These are phyloP conservation scores for Flaveria trinervia DNA, from an alignment of 129 eudicot genomes.

Conservation along the genomic window DNA sequence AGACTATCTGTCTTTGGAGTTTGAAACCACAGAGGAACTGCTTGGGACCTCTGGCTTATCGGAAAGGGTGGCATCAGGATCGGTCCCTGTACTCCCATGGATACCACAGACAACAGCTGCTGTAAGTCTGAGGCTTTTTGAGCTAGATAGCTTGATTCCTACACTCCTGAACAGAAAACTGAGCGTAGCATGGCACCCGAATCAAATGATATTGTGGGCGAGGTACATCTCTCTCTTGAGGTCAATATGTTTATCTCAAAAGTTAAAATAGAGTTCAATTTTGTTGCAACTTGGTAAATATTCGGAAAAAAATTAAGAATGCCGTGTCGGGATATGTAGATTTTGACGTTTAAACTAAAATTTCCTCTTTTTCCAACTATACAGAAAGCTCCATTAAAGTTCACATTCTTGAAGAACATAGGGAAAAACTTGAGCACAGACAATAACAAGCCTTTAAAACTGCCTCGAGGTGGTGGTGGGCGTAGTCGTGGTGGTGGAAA, in stretches of 20 bases:
- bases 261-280: no score
- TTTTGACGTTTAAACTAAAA: no score
- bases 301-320: no score
- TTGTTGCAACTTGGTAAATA: no score
- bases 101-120: constrained; percentile 90
- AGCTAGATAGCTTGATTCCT: constrained; percentile 77
- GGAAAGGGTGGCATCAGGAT: constrained; percentile 25
- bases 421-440: constrained; percentile 45
- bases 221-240: constrained; percentile 38
- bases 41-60: constrained; percentile 47
- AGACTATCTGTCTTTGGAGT: constrained; percentile 57
- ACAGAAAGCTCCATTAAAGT: constrained; percentile 60
- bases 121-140: constrained; percentile 74
- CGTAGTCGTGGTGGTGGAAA: constrained; percentile 68
- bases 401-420: constrained; percentile 47
- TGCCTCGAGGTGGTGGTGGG: constrained; percentile 43
- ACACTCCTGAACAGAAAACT: constrained; percentile 56
- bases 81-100: constrained; percentile 78
- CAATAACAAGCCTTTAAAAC: constrained; percentile 34
- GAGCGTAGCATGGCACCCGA: constrained; percentile 39
- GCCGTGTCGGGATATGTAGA: no score
- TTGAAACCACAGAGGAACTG: constrained; percentile 77
- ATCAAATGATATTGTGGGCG: constrained; percentile 41
- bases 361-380: background rate
- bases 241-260: no score